These are phyloP conservation scores for Phytophthora sansomeana DNA, from an alignment of 352 stramenopile genomes.

Conservation along the genomic window DNA sequence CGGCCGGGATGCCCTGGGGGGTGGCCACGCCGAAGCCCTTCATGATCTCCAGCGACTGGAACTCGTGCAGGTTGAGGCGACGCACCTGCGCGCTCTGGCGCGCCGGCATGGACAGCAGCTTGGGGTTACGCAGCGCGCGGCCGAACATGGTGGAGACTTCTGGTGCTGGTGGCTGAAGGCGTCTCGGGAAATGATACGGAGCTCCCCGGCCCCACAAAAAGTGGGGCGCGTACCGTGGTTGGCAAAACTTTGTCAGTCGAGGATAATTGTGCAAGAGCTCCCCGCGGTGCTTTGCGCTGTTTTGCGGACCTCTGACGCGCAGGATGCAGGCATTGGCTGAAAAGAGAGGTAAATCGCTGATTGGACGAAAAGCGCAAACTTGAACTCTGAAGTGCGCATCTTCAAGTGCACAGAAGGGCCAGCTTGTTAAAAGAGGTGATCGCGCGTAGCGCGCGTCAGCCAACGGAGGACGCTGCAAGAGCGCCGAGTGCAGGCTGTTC, in stretches of 20 bases:
- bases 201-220: slow-evolving; percentile 25
- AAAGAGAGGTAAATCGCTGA: slow-evolving; percentile 3
- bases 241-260: slow-evolving; percentile 11
- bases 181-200: slow-evolving; percentile 42
- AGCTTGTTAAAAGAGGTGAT: slow-evolving; percentile 29
- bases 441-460: background rate
- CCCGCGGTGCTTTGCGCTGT: background rate
- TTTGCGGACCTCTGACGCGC: slow-evolving; percentile 25
- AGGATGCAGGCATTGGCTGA: slow-evolving; percentile 19
- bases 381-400: slow-evolving; percentile 15
- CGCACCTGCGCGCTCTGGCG: slow-evolving; percentile 75
- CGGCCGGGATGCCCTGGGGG: slow-evolving; percentile 72
- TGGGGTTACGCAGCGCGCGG: slow-evolving; percentile 54
- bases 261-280: slow-evolving; percentile 13
- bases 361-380: slow-evolving; percentile 29
- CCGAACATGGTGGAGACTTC: slow-evolving; percentile 57
- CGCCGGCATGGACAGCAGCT: slow-evolving; percentile 61
- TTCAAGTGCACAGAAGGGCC: slow-evolving; percentile 27
- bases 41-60: slow-evolving; percentile 95
- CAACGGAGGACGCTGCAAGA: too few species aligned
- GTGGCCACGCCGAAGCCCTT: slow-evolving; percentile 87
- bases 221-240: slow-evolving; percentile 22
- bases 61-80: slow-evolving; percentile 95
- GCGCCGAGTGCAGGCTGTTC: too few species aligned
- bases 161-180: slow-evolving; percentile 26